phyloP scores from a whole-genome alignment of 148 eudicot species.

The Rhododendron simsii region DNA sequence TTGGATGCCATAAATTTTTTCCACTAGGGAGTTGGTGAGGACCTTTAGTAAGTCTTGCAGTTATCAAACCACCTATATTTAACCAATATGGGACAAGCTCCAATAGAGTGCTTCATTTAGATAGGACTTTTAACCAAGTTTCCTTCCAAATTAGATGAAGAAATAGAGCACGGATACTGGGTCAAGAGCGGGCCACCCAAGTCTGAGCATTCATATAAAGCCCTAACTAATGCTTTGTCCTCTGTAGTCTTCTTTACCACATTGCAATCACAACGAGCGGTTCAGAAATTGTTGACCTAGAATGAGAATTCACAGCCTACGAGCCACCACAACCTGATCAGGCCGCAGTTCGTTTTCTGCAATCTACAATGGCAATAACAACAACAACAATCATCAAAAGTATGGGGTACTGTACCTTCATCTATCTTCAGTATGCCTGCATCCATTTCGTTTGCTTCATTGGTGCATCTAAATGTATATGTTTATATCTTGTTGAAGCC shows the following conservation, averaged over 20 bases:
- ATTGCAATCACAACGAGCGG: too few species aligned
- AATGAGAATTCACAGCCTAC: conserved; percentile 1
- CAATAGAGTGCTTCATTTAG: too few species aligned
- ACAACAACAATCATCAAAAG: background rate
- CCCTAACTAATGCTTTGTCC: background rate
- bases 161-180: too few species aligned
- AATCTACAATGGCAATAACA: background rate
- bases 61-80: too few species aligned
- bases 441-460: background rate
- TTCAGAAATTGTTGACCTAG: background rate
- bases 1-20: background rate
- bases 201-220: background rate
- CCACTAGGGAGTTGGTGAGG: background rate
- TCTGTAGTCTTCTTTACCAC: background rate
- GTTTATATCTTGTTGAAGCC: background rate
- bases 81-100: too few species aligned
- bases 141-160: too few species aligned
- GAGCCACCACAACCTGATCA: background rate
- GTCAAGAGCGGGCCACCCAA: too few species aligned
- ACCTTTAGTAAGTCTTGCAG: background rate
- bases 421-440: background rate
- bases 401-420: background rate
- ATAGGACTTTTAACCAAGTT: too few species aligned
- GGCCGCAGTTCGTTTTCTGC: background rate
- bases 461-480: background rate